Conservation (phyloP, 2,329 filamentous ascomycete species). For the Trichoderma sp. region DNA sequence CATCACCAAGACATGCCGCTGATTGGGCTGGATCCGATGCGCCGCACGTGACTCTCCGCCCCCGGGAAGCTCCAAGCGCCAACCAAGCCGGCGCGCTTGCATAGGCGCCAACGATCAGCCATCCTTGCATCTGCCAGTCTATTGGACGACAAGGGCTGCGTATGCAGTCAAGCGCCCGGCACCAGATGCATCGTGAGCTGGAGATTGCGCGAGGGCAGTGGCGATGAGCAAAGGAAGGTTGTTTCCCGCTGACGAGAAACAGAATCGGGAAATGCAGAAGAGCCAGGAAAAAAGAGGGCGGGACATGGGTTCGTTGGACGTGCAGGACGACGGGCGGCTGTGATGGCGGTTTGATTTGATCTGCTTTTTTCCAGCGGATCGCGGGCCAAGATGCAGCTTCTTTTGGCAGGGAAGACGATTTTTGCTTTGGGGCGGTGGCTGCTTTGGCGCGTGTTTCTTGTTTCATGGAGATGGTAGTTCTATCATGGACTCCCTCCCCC, state of each 20-base stretch:
- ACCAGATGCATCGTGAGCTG: constrained; percentile 6
- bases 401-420: not conserved
- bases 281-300: not conserved
- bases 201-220: not conserved
- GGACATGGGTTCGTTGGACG: not conserved
- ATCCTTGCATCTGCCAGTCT: not conserved
- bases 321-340: constrained; percentile 10
- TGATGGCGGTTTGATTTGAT: constrained; percentile 13
- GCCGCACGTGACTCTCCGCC: constrained; percentile 11
- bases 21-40: not conserved
- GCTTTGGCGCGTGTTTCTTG: not conserved
- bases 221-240: not conserved
- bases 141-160: not conserved
- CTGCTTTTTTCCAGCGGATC: not conserved
- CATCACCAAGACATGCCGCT: not conserved
- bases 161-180: constrained; percentile 20
- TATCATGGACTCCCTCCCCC: not conserved
- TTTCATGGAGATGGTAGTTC: not conserved
- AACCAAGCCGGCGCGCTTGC: constrained; percentile 9
- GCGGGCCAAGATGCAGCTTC: not conserved
- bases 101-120: not conserved
- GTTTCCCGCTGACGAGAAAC: not conserved
- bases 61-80: not conserved
- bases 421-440: not conserved
- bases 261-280: not conserved